phyloP scores from a whole-genome alignment of 2,329 filamentous ascomycete genomes.

The Hypoxylon sp. region DNA sequence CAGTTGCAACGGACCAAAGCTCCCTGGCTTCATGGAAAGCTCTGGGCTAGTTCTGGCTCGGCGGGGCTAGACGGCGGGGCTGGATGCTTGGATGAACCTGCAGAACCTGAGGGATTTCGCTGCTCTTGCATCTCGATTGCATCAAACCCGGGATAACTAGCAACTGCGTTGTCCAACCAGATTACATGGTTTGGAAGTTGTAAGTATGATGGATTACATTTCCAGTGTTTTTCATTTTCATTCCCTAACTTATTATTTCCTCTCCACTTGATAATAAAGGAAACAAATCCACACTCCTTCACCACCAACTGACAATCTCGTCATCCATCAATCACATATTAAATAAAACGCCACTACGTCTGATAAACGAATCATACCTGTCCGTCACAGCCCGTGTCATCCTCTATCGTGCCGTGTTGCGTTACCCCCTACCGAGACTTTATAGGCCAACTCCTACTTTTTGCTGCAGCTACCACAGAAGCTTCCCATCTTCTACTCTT shows the following conservation, averaged over 20 bases:
- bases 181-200: conserved; percentile 9
- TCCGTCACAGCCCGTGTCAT: conserved; percentile 17
- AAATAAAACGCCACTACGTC: conserved; percentile 17
- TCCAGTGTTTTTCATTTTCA: conserved; percentile 3
- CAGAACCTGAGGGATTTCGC: conserved; percentile 31
- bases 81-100: background rate
- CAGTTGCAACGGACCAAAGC: conserved; percentile 30
- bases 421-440: conserved; percentile 3
- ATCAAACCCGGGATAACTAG: conserved; percentile 20
- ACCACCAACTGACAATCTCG: conserved; percentile 6
- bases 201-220: conserved; percentile 17
- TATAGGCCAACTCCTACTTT: conserved; percentile 15
- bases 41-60: conserved; percentile 9
- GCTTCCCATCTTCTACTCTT: background rate
- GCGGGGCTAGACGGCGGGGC: conserved; percentile 20
- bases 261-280: conserved; percentile 10
- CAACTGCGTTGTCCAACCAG: conserved; percentile 22
- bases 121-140: conserved; percentile 33
- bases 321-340: conserved; percentile 22
- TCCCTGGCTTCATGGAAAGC: conserved; percentile 6
- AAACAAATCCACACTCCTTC: background rate
- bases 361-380: conserved; percentile 29
- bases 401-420: conserved; percentile 8
- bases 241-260: conserved; percentile 5
- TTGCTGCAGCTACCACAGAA: conserved; percentile 16